A percentile compares a stretch with the other conserved stretches of the same genome.
These are phyloP conservation scores for Gymnopus androsaceus DNA, from an alignment of 1,284 basidiomycete genomes.

Conservation along the genomic window DNA sequence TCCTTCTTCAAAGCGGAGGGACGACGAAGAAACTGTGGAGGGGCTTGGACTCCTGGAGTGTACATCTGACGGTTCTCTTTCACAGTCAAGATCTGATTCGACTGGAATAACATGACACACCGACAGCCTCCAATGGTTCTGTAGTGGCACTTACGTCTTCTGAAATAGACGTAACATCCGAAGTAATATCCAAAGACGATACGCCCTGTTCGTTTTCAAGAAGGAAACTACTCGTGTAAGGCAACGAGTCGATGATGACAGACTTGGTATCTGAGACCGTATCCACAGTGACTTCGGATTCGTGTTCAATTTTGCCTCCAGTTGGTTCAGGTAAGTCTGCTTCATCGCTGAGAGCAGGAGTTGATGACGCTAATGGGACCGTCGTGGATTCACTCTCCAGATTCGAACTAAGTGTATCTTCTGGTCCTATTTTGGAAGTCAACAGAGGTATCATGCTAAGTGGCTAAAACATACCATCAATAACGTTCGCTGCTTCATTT, in stretches of 20 bases:
- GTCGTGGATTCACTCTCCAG: no score
- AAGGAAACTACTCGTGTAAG: background rate
- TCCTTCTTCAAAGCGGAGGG: background rate
- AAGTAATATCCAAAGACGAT: background rate
- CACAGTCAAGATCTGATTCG: no score
- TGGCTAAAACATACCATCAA: no score
- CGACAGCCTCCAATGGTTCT: background rate
- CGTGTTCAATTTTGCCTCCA: no score
- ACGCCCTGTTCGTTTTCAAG: background rate
- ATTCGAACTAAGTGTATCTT: no score
- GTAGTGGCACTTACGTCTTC: background rate
- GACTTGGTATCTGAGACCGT: background rate
- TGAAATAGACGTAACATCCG: background rate
- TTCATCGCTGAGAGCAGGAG: background rate
- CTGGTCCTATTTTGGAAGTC: no score
- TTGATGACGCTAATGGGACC: background rate
- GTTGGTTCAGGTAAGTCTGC: background rate
- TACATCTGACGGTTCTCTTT: background rate
- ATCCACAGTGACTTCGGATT: background rate
- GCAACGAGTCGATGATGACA: background rate
- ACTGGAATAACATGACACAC: background rate
- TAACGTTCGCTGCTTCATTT: no score
- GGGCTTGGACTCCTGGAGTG: background rate
- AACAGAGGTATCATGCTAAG: no score
- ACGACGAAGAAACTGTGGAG: background rate